These are phyloP conservation scores for Cucurbita argyrosperma DNA, from an alignment of 306 rosid species.

Conservation along the genomic window DNA sequence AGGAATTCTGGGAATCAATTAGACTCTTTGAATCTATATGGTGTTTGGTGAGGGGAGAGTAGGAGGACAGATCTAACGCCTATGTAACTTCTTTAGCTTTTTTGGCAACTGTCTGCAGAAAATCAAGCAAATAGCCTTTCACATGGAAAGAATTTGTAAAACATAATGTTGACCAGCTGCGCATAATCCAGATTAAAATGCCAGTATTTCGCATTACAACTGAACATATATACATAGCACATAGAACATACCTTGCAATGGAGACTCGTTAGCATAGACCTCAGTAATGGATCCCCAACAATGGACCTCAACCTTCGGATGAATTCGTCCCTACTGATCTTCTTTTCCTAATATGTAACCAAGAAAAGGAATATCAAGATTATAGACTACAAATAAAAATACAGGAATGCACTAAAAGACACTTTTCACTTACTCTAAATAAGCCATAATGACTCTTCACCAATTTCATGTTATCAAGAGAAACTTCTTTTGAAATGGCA, in stretches of 20 bases:
- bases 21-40: no score
- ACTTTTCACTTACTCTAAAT: slow-evolving; percentile 34
- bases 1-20: background rate
- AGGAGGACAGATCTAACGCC: background rate
- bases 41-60: background rate
- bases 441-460: slow-evolving; percentile 30
- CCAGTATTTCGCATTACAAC: background rate
- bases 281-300: slow-evolving; percentile 67
- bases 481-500: slow-evolving; percentile 40
- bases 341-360: slow-evolving; percentile 36
- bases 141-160: background rate
- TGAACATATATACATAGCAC: background rate
- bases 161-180: background rate
- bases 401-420: background rate
- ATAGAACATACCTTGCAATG: slow-evolving; percentile 31
- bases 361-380: slow-evolving; percentile 7
- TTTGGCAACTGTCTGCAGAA: background rate
- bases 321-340: slow-evolving; percentile 50
- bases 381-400: background rate
- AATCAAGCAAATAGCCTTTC: background rate
- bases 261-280: slow-evolving; percentile 38
- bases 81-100: background rate
- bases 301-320: slow-evolving; percentile 49
- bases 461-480: slow-evolving; percentile 26
- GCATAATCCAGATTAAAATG: background rate